Base-by-base conservation (phyloP, 2,329 filamentous ascomycete species). In the Sporothrix schenckii region DNA sequence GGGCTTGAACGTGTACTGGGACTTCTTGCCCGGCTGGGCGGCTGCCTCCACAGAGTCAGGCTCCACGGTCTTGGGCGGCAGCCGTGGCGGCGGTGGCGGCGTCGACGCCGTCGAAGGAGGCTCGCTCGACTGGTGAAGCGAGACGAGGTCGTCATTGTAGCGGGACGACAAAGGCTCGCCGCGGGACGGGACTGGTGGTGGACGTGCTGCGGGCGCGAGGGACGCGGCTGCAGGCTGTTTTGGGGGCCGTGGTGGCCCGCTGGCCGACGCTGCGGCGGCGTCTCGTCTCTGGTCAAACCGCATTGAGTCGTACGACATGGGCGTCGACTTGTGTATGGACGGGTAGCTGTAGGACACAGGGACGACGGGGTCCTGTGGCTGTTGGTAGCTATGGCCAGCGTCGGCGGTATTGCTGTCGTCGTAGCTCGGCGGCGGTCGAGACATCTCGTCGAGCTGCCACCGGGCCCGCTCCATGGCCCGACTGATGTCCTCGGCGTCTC, bases 1-100 rank as follows among this genome's bases (percentile, higher is more conserved):
- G 1, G 94, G 92, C 73, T 88, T 88, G 82, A 97, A 96, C 16
- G 92, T 93, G 75, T 92, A 91, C 63, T 88, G 79, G 70, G 89
- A 80, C 79, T 88, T 84, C 11, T 44, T 44, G 11, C 41, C 14
- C 14, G 66, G 58, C n/a, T 34, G 66, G 50, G 2, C 53, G 24
- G 68, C 49, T 4, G 49, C 47, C 9, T 65, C 44, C n/a, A 34
- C 44, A 2, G 74, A 73, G 5, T 24, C 53, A 19, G n/a, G 34
- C n/a, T 65, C 50, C 21, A 11, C 30, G 6, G 47, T 52, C n/a
- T 68, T 70, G 1, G 69, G 69, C 1, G 69, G 69, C 9, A 53
- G 44, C 4, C 80, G 80, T 10, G 65, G 77, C 73, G 47, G 79
- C 77, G 50, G 76, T 61, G 67, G 72, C n/a, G 70, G 58, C 19